phyloP scores from a whole-genome alignment of 1,284 basidiomycete genomes.

The Fomes fomentarius region DNA sequence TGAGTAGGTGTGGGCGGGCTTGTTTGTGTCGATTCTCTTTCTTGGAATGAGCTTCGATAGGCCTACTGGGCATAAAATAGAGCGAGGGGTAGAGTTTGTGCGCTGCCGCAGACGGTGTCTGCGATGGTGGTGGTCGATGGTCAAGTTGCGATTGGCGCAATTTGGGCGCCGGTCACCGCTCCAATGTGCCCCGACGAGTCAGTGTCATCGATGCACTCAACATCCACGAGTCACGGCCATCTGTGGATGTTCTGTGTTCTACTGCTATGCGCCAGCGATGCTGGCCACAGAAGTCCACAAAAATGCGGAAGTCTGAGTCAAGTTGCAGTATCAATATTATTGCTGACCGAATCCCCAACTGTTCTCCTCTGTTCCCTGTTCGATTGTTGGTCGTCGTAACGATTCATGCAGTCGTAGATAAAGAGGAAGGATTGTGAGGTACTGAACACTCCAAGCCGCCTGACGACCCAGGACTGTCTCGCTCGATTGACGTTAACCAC shows the following conservation, averaged over 20 bases:
- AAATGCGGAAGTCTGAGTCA: too few species aligned
- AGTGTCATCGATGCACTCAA: slow-evolving; percentile 19
- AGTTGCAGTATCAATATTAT: too few species aligned
- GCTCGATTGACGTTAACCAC: too few species aligned
- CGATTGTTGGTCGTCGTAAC: too few species aligned
- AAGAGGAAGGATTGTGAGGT: too few species aligned
- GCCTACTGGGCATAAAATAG: slow-evolving; percentile 61
- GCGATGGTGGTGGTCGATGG: slow-evolving; percentile 34
- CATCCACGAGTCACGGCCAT: neutral
- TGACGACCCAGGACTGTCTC: too few species aligned
- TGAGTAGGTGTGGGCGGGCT: slow-evolving; percentile 22
- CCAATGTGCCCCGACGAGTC: slow-evolving; percentile 12
- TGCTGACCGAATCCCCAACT: too few species aligned
- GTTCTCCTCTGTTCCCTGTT: too few species aligned
- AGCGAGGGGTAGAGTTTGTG: slow-evolving; percentile 15
- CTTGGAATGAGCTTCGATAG: slow-evolving; percentile 38
- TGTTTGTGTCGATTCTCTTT: slow-evolving; percentile 34
- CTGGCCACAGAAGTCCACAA: too few species aligned
- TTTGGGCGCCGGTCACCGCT: slow-evolving; percentile 20
- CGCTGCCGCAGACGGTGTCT: slow-evolving; percentile 34
- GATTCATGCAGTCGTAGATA: too few species aligned
- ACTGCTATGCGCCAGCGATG: too few species aligned
- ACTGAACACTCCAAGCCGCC: too few species aligned
- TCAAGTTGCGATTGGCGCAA: slow-evolving; percentile 23
- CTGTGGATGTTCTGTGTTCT: neutral